These are phyloP conservation scores for Chaetomium globosum DNA, from an alignment of 2,329 filamentous ascomycete genomes.

Conservation along the genomic window DNA sequence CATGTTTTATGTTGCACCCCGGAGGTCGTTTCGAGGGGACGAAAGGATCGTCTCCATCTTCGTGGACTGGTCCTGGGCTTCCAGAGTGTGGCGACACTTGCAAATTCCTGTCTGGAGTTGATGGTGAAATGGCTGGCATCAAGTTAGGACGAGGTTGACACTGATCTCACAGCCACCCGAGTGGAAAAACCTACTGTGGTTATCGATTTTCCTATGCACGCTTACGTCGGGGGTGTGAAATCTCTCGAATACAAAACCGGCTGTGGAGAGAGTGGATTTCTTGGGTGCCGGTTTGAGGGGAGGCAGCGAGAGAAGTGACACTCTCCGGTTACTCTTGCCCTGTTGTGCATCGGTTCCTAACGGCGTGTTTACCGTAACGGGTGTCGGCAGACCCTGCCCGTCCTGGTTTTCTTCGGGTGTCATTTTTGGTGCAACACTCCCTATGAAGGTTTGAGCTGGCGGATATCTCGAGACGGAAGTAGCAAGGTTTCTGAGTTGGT, in stretches of 20 bases:
- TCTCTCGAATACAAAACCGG: background rate
- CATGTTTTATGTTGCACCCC: background rate
- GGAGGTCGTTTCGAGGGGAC: background rate
- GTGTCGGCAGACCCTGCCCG: background rate
- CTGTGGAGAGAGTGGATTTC: background rate
- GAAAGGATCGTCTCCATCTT: constrained; percentile 21
- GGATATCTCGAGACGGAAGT: background rate
- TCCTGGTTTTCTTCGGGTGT: background rate
- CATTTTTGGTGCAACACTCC: background rate
- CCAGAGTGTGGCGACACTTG: background rate
- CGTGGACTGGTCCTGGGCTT: background rate
- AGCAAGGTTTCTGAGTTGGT: background rate
- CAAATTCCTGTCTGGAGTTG: background rate
- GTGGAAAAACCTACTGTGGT: background rate
- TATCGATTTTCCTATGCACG: background rate
- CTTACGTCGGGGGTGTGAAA: constrained; percentile 1
- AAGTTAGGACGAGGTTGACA: background rate
- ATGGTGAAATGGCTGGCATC: constrained; percentile 10
- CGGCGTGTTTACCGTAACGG: constrained; percentile 1
- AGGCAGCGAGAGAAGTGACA: constrained; percentile 18
- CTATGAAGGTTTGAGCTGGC: background rate
- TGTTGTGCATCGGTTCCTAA: constrained; percentile 32
- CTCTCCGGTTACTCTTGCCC: constrained; percentile 1
- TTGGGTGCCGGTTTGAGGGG: constrained; percentile 19
- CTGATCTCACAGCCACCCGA: background rate